Conservation (phyloP, 2,329 filamentous ascomycete species). For the Aspergillus udagawae region DNA sequence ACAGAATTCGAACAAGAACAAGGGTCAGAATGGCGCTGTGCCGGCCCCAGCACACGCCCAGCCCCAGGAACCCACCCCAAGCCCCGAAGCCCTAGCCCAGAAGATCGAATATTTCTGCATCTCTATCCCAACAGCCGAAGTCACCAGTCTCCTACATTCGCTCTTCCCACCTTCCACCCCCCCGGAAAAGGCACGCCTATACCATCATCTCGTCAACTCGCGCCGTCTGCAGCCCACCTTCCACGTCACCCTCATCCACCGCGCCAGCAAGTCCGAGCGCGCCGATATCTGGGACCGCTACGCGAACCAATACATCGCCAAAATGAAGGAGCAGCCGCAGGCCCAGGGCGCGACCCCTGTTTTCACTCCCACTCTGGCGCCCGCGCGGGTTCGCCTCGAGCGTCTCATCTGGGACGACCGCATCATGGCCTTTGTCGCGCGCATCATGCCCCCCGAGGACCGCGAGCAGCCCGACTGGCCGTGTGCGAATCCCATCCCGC, state of each 20-base stretch:
- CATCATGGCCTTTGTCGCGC: conserved; percentile 86
- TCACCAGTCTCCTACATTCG: conserved; percentile 61
- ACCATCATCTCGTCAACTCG: conserved; percentile 66
- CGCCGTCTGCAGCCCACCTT: conserved; percentile 79
- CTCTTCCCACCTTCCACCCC: conserved; percentile 58
- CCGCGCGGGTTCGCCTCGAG: conserved; percentile 52
- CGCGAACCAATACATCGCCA: conserved; percentile 50
- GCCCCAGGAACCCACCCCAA: conserved; percentile 17
- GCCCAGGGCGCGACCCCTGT: conserved; percentile 14
- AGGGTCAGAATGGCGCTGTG: conserved; percentile 13
- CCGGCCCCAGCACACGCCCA: conserved; percentile 10
- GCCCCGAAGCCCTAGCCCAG: conserved; percentile 41
- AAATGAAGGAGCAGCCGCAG: conserved; percentile 26
- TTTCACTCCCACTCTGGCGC: conserved; percentile 30
- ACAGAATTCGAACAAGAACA: conserved; percentile 36
- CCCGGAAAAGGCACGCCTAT: conserved; percentile 61
- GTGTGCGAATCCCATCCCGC: conserved; percentile 73
- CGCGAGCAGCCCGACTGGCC: conserved; percentile 54
- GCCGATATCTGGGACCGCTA: conserved; percentile 75
- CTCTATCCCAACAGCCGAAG: conserved; percentile 48
- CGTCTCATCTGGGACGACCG: conserved; percentile 76
- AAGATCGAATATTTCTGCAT: conserved; percentile 66
- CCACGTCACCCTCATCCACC: conserved; percentile 92
- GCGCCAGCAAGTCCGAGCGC: conserved; percentile 56
- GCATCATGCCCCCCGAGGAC: conserved; percentile 48